Percentiles rank a stretch among this genome's conserved stretches.
Evolutionary conservation across 2,329 filamentous ascomycete species (phyloP).

Genomic region (Verticillium isaacii): DNA sequence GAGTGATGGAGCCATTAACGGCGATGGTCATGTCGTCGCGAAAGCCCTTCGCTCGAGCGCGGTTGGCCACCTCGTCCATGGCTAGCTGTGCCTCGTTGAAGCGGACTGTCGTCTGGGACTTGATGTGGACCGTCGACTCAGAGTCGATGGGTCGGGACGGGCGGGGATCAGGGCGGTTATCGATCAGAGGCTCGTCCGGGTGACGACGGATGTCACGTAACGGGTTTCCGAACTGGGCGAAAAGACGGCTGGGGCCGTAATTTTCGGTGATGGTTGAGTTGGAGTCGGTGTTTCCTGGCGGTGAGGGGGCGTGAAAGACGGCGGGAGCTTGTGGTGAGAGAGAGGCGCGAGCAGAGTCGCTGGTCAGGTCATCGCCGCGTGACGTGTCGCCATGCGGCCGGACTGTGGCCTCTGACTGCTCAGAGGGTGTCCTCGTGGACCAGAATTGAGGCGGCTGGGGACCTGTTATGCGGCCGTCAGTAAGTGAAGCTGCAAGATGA

Average conservation of each 20-base stretch:
- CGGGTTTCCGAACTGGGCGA: conserved; percentile 28
- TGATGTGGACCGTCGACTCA: neutral
- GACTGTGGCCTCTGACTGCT: conserved; percentile 14
- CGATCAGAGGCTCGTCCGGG: conserved; percentile 11
- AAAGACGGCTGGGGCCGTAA: conserved; percentile 38
- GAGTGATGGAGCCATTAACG: conserved; percentile 54
- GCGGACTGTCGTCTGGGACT: conserved; percentile 20
- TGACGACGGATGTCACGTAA: neutral
- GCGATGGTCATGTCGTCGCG: conserved; percentile 48
- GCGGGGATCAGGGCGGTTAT: conserved; percentile 16
- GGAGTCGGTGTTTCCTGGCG: conserved; percentile 19
- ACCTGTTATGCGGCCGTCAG: conserved; percentile 14
- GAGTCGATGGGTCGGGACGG: conserved; percentile 1
- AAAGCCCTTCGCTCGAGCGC: conserved; percentile 25
- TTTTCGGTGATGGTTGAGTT: conserved; percentile 23
- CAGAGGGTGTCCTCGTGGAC: conserved; percentile 15
- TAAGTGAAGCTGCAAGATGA: conserved; percentile 1
- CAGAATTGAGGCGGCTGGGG: conserved; percentile 13
- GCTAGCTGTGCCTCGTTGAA: conserved; percentile 32
- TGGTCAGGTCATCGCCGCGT: conserved; percentile 13
- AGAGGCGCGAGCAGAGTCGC: conserved; percentile 20
- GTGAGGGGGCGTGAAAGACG: conserved; percentile 32
- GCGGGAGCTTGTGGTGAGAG: conserved; percentile 29
- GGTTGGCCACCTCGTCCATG: conserved; percentile 17
- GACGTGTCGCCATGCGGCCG: conserved; percentile 10